Base-by-base conservation (phyloP, 345 rosid species). In the Populus euphratica region DNA sequence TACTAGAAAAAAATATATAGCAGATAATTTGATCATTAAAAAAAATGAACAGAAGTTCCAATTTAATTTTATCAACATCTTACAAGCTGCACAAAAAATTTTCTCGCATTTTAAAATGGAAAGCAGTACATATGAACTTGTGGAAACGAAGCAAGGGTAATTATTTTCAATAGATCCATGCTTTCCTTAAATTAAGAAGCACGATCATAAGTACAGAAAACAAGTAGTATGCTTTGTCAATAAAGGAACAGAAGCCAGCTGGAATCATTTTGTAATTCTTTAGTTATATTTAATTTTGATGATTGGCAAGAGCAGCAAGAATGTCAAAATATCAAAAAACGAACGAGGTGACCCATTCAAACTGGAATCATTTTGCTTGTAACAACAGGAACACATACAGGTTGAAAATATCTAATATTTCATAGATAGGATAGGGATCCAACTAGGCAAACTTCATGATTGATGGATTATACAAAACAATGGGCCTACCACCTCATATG, bases 241-340 rank as follows among this genome's bases (percentile, higher is more conserved):
- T 29, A 47, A 73, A 63, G 66, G 74, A 70, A 38, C 64, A 65
- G 43, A 3, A 67, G 63, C 74, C 77, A 73, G 74, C 80, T 81
- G 83, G 71, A 59, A 66, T 7, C 74, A 39, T 50, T 35, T 27
- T 27, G 23, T 27, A 11, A 8, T 7, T 20, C 23, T 59, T 25
- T 68, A 11, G 59, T 33, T 17, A 18, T 43, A 20, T 31, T 33
- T 25, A 36, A 74, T 74, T 41, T 74, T 52, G 63, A 79, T 81
- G 68, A 67, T 76, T 76, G 11, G 69, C 73, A 41, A 41, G 69
- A 65, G 38, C 23, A 44, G 25, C 65, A 52, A 13, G 44, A 67
- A 66, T 14, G 12, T 16, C 27, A 69, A 63, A 61, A 29, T 38
- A 21, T 27, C 2, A 39, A 8, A 23, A 23, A 27, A 41, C 44